These are phyloP conservation scores for Trichoderma asperellum DNA, from an alignment of 2,329 filamentous ascomycete species.

Conservation along the genomic window DNA sequence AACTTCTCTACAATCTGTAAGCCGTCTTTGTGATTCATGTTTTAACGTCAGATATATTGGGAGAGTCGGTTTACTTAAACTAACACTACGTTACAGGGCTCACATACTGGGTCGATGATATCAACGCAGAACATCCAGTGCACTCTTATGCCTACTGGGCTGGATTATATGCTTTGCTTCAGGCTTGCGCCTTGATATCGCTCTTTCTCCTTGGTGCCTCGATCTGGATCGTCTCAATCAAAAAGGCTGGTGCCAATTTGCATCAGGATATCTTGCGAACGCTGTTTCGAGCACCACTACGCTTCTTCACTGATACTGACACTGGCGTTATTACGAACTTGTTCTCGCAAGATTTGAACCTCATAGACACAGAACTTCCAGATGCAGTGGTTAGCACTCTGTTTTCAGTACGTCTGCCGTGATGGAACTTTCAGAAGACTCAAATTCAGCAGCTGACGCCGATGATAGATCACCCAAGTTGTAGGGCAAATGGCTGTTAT, in stretches of 20 bases:
- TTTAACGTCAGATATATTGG: neutral
- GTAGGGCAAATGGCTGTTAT: constrained; percentile 55
- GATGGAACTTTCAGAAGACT: neutral
- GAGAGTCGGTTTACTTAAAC: neutral
- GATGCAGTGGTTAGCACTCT: constrained; percentile 35
- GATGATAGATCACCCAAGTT: constrained; percentile 20
- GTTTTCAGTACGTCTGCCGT: neutral
- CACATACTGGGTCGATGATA: neutral
- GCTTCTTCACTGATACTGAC: constrained; percentile 45
- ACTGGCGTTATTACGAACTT: constrained; percentile 44
- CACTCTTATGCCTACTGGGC: neutral
- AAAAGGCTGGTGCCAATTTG: neutral
- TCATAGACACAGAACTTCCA: constrained; percentile 41
- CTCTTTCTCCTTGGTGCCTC: neutral
- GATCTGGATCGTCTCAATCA: neutral
- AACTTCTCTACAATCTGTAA: neutral
- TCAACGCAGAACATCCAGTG: neutral
- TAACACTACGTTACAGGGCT: neutral
- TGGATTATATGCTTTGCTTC: constrained; percentile 3
- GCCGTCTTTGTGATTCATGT: neutral
- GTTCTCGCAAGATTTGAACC: constrained; percentile 46
- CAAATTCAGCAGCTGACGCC: neutral
- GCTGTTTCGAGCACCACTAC: constrained; percentile 35
- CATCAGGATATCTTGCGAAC: constrained; percentile 32
- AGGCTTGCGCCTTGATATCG: neutral